These are phyloP conservation scores for Pseudozyma sp. DNA, from an alignment of 1,284 basidiomycete species.

Conservation along the genomic window DNA sequence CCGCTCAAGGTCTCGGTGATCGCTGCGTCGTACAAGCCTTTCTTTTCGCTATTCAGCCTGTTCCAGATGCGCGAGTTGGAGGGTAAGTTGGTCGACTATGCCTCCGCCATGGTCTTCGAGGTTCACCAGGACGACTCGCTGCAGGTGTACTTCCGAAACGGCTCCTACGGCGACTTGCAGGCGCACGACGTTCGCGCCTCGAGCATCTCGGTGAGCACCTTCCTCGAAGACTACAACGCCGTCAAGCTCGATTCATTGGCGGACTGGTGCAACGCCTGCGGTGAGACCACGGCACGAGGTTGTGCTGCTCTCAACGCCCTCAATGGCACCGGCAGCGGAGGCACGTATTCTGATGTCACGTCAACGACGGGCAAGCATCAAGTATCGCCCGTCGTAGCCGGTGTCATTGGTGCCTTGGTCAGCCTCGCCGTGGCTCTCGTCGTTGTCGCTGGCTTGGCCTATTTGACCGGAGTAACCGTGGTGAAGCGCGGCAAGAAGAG, in stretches of 20 bases:
- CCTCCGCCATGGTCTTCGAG: conserved; percentile 82
- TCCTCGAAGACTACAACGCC: conserved; percentile 78
- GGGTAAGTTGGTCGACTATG: conserved; percentile 76
- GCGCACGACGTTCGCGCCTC: conserved; percentile 63
- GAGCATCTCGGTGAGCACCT: conserved; percentile 78
- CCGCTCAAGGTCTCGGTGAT: conserved; percentile 81
- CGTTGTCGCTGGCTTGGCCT: conserved; percentile 19
- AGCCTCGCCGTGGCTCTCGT: conserved; percentile 52
- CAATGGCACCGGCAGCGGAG: conserved; percentile 59
- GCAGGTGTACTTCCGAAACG: conserved; percentile 86
- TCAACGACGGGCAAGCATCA: conserved; percentile 56
- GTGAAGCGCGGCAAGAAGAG: conserved; percentile 25
- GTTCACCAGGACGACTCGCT: conserved; percentile 72
- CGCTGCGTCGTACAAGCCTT: conserved; percentile 83
- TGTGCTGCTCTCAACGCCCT: conserved; percentile 54
- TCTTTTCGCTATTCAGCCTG: conserved; percentile 86
- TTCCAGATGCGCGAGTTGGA: conserved; percentile 35
- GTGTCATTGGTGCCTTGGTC: conserved; percentile 60
- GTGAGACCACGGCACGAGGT: conserved; percentile 50
- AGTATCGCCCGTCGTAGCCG: conserved; percentile 60
- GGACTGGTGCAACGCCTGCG: conserved; percentile 70
- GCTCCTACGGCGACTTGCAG: conserved; percentile 71
- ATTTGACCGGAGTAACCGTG: conserved; percentile 25
- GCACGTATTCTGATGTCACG: conserved; percentile 47
- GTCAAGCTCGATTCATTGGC: conserved; percentile 68